Evolutionary conservation across 345 rosid species (phyloP), one percentile per base, ranked within the genome.

Genomic region (Boechera stricta): DNA sequence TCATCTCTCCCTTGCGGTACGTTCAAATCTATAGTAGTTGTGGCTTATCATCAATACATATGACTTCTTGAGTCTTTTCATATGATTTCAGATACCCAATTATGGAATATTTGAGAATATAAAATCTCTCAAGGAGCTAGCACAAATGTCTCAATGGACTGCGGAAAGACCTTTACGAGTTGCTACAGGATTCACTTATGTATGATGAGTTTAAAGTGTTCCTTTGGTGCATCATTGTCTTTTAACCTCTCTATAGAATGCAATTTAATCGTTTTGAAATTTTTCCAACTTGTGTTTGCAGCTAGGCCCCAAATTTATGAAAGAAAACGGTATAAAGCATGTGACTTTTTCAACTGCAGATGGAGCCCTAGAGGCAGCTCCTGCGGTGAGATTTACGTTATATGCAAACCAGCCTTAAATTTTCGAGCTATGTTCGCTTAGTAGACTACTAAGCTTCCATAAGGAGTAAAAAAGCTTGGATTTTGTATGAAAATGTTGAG

Each of bases 291-390:
- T 61, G 36, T 38, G 28, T 67, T 68, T 67, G 53, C 89, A 95
- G 99, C 86, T 95, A 44, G 97, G 98, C 51, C 93, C 98, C 78
- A 91, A 92, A 79, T 95, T 92, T 87, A 83, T 92, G 91, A 74
- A 78, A 73, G 98, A 89, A 12, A 88, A 86, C 75, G 97, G 98
- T 42, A 51, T 92, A 76, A 83, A 82, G 83, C 89, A 95, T 75
- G 93, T 91, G 76, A 64, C 60, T 16, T 92, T 95, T 84, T 92
- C 94, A 78, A 88, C 93, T 81, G 99, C 96, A 56, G 99, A 95
- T 82, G 99, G 99, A 79, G 99, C 97, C 52, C 63, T 95, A 79
- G 99, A 92, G 85, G 99, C 99, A 82, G 98, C 98, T 64, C 99
- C 99, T 59, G 99, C 97, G 84, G 99, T 95, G 78, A 89, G 89